Evolutionary conservation across 306 rosid species (phyloP), one percentile per base, ranked within the genome.

Genomic region (Pyrus bretschneideri): DNA sequence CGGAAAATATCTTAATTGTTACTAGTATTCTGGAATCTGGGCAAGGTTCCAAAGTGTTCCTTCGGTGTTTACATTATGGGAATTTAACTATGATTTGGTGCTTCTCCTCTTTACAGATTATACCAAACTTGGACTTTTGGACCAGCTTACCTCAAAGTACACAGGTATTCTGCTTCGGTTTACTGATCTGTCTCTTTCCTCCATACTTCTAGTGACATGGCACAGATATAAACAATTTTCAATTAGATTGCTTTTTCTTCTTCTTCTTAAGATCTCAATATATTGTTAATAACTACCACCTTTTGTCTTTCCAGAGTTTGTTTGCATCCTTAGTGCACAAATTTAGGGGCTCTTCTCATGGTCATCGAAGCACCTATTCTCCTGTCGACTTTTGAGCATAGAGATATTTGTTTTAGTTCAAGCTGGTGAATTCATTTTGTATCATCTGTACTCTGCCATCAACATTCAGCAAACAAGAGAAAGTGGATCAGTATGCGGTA

Each of bases 71-170:
- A 14, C 29, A 9, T 29, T 22, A 66, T 67, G 66, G 68, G 69
- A 73, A 69, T 62, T 67, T 86, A 75, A 75, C 62, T 11, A 68
- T 76, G 72, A 82, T 72, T 13, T 7, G 49, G 44, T 70, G 29
- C 68, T 80, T 71, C 63, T 54, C 80, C 42, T 82, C 40, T 51
- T 70, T 81, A 76, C 68, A 84, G 97, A 80, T 83, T 74, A 82
- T 95, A 73, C 98, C 98, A 70, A 95, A 95, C 87, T 70, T 89
- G 85, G 91, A 89, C 76, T 85, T 92, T 76, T 95, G 98, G 98
- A 59, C 81, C 52, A 80, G 91, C 86, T 75, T 92, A 83, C 93
- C 97, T 35, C 91, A 83, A 8, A 87, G 82, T 84, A 75, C 71
- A 71, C 97, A 82, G 92, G 98, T 89, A 86, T 85, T 85, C 61